phyloP scores from a whole-genome alignment of 2,329 filamentous ascomycete genomes.

The Arthrocladium fulminans region DNA sequence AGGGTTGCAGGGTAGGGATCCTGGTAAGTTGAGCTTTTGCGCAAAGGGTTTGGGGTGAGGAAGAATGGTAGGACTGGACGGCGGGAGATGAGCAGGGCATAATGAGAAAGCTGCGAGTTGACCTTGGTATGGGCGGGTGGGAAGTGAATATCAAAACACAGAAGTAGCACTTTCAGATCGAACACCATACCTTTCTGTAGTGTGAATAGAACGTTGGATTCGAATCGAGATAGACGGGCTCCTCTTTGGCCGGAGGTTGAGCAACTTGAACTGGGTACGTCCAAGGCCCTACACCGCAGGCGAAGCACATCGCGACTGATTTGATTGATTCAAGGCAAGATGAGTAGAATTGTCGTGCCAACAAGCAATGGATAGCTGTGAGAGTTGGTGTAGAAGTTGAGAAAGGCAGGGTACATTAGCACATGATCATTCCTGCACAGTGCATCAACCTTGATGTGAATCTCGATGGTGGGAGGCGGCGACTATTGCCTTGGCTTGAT shows the following conservation, averaged over 20 bases:
- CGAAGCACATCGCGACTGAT: constrained; percentile 21
- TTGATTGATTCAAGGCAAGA: constrained; percentile 4
- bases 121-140: not conserved
- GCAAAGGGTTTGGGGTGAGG: not conserved
- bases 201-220: constrained; percentile 20
- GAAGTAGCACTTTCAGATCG: not conserved
- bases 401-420: constrained; percentile 21
- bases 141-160: not conserved
- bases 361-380: constrained; percentile 2
- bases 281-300: constrained; percentile 20
- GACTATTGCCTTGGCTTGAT: no score
- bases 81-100: not conserved
- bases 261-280: constrained; percentile 17
- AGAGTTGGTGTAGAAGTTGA: not conserved
- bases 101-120: constrained; percentile 1
- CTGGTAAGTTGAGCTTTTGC: constrained; percentile 12
- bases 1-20: constrained; percentile 15
- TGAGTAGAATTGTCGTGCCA: not conserved
- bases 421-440: constrained; percentile 17
- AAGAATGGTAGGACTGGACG: not conserved
- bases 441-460: constrained; percentile 18
- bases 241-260: constrained; percentile 19
- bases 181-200: constrained; percentile 16
- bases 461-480: constrained; percentile 8
- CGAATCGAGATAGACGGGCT: constrained; percentile 20